These are phyloP conservation scores for Malassezia sympodialis DNA, from an alignment of 1,284 basidiomycete genomes.

Conservation along the genomic window DNA sequence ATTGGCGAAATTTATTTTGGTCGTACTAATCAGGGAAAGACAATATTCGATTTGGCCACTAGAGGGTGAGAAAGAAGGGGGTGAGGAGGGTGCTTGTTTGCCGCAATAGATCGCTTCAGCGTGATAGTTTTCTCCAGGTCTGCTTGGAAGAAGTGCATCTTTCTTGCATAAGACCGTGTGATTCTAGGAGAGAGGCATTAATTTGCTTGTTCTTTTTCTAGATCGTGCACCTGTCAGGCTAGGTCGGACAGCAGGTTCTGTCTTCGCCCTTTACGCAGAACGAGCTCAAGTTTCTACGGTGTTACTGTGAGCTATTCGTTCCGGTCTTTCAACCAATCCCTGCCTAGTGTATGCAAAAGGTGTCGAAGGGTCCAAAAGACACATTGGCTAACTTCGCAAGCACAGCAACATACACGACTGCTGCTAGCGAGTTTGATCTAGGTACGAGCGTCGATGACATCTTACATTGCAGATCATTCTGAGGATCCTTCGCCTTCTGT, in stretches of 20 bases:
- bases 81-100: not conserved
- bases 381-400: not conserved
- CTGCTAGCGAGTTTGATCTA: not conserved
- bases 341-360: not conserved
- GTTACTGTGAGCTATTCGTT: not conserved
- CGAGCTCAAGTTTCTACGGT: not conserved
- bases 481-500: not conserved
- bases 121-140: not conserved
- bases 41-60: not conserved
- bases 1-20: not conserved
- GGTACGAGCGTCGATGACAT: not conserved
- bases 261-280: not conserved
- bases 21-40: not conserved
- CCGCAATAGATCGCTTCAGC: not conserved
- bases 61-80: not conserved
- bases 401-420: constrained; percentile 16
- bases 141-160: not conserved
- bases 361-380: not conserved
- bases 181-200: not conserved
- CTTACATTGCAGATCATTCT: not conserved
- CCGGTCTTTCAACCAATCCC: not conserved
- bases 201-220: not conserved
- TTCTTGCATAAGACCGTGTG: not conserved
- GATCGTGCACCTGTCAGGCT: not conserved
- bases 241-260: not conserved